Evolutionary conservation across 495 filamentous ascomycete genomes (phyloP), one percentile per base, ranked within the genome.

Genomic region (Penicilliopsis zonata): DNA sequence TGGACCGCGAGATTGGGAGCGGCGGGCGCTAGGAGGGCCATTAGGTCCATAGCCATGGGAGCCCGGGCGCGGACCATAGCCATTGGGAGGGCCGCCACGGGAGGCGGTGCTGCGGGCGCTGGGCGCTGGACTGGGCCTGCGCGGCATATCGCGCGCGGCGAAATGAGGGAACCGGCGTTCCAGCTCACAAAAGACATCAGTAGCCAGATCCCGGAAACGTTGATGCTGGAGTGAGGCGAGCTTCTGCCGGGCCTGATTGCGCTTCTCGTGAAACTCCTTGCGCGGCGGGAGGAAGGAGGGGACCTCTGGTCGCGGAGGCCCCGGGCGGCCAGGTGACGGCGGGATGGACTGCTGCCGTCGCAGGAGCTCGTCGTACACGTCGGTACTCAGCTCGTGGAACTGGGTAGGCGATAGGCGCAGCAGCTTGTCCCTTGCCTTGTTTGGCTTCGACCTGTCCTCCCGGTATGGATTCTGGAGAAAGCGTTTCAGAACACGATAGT

Each of bases 301-400:
- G 3, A 72, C 53, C 38, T 69, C 65, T 12, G 46, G 47, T 17
- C 73, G 70, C 23, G 67, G 73, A 5, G 59, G 15, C 3, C 28
- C 28, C 20, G 53, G 65, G 2, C 55, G 50, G 18, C 65, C 63
- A 34, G 71, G 72, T 15, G 68, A 63, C 16, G 68, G 64, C 63
- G 64, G 43, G 20, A 74, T 65, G 44, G 74, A 69, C 52, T 94
- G 84, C 52, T 94, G 84, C 36, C 90, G 75, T 21, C 90, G 82
- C 39, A 90, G 70, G 26, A 95, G 63, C 55, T 98, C 90, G 54
- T 98, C 90, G 55, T 86, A 96, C 19, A 98, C 90, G 53, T 98
- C 90, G 13, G 88, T 96, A 49, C 85, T 94, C 13, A 98, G 66
- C 60, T 98, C 90, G 50, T 93, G 82, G 51, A 98, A 98, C 50